These are phyloP conservation scores for Chaetomiaceae sp. DNA, from an alignment of 2,329 filamentous ascomycete species.

Conservation along the genomic window DNA sequence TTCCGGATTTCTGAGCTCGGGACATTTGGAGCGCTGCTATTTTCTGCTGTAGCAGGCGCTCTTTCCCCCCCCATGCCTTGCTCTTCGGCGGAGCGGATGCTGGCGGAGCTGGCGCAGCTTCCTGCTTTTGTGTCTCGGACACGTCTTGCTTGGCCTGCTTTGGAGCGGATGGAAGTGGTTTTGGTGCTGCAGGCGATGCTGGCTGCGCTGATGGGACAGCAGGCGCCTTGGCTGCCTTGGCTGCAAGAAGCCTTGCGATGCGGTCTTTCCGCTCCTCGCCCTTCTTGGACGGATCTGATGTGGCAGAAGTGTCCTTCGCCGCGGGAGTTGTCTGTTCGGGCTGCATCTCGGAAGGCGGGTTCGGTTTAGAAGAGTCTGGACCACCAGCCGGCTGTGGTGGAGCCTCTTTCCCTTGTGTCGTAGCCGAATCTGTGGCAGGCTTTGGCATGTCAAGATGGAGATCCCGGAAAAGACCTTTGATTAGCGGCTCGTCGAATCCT, in stretches of 20 bases:
- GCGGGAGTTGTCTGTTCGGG: background rate
- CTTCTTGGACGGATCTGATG: slow-evolving; percentile 29
- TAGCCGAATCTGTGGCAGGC: background rate
- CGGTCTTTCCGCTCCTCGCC: slow-evolving; percentile 68
- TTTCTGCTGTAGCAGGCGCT: slow-evolving; percentile 67
- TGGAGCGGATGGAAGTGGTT: slow-evolving; percentile 14
- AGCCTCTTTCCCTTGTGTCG: background rate
- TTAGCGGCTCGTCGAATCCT: slow-evolving; percentile 59
- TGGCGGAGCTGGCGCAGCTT: background rate
- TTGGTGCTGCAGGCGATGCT: slow-evolving; percentile 14
- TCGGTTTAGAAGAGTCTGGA: background rate
- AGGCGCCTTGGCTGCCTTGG: slow-evolving; percentile 56
- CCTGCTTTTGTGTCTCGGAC: slow-evolving; percentile 9
- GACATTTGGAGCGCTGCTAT: slow-evolving; percentile 68
- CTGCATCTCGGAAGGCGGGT: slow-evolving; percentile 3
- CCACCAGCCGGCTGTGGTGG: background rate
- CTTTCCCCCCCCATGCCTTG: slow-evolving; percentile 63
- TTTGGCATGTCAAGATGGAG: slow-evolving; percentile 52
- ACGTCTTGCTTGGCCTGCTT: slow-evolving; percentile 19
- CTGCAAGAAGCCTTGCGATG: slow-evolving; percentile 70
- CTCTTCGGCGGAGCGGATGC: slow-evolving; percentile 22
- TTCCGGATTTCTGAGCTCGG: slow-evolving; percentile 35
- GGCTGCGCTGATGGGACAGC: too few species aligned
- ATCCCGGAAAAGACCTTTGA: slow-evolving; percentile 63
- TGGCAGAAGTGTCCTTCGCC: slow-evolving; percentile 7